phyloP scores from a whole-genome alignment of 179 eudicot genomes.

The Sideroxylon spinosum region DNA sequence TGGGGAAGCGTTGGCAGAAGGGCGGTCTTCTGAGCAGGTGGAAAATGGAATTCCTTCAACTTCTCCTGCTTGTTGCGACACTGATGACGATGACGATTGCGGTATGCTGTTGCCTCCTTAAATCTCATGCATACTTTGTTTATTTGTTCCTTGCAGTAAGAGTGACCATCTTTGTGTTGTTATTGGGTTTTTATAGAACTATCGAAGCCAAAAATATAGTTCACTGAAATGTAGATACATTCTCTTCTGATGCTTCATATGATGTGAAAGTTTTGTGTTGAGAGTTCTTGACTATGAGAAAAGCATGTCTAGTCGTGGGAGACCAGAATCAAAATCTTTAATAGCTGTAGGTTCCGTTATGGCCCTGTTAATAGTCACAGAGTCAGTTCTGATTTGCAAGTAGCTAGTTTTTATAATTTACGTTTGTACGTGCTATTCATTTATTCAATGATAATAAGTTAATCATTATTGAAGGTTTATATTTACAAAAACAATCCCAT shows the following conservation, averaged over 20 bases:
- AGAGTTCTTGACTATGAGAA: not conserved
- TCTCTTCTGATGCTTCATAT: not conserved
- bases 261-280: slow-evolving; percentile 6
- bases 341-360: not conserved
- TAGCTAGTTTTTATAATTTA: not conserved
- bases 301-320: not conserved
- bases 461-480: not conserved
- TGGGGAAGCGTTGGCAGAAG: slow-evolving; percentile 65
- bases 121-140: not conserved
- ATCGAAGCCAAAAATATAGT: not conserved
- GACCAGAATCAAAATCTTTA: not conserved
- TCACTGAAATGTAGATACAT: slow-evolving; percentile 1
- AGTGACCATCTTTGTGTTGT: not conserved
- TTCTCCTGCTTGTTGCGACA: slow-evolving; percentile 88
- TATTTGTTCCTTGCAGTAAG: not conserved
- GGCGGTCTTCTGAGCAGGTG: slow-evolving; percentile 81
- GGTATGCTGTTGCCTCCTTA: slow-evolving; percentile 34
- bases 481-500: not conserved
- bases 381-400: not conserved
- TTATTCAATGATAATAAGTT: not conserved
- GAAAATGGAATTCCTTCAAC: slow-evolving; percentile 80
- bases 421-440: not conserved
- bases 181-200: slow-evolving; percentile 2
- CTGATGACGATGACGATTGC: slow-evolving; percentile 64
- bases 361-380: not conserved